These are phyloP conservation scores for Pseudocercospora fuligena DNA, from an alignment of 2,329 filamentous ascomycete genomes.

Conservation along the genomic window DNA sequence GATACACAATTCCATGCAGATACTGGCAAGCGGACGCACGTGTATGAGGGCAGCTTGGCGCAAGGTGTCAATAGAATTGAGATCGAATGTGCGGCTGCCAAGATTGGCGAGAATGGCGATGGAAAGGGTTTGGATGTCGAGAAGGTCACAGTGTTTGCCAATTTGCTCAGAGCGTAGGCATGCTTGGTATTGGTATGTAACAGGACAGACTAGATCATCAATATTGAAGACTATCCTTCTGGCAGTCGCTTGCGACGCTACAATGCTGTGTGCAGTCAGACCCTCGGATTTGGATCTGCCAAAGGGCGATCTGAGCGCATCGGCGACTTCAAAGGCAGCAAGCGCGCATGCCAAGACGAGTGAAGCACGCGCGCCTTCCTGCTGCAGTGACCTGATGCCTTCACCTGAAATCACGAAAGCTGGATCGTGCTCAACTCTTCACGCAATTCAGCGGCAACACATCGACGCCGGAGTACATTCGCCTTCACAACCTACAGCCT, in stretches of 20 bases:
- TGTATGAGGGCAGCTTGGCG: conserved; percentile 75
- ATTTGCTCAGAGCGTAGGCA: conserved; percentile 59
- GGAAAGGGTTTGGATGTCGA: conserved; percentile 67
- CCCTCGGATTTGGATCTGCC: too few species aligned
- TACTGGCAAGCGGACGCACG: conserved; percentile 57
- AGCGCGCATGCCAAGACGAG: neutral
- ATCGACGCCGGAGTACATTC: neutral
- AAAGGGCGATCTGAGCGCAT: neutral
- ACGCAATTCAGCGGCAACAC: neutral
- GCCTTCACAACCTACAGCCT: neutral
- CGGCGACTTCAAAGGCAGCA: neutral
- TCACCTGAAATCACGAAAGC: too few species aligned
- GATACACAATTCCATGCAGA: conserved; percentile 51
- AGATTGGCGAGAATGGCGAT: conserved; percentile 47
- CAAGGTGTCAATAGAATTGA: conserved; percentile 78
- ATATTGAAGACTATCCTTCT: neutral
- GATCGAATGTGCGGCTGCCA: conserved; percentile 71
- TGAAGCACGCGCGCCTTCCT: neutral
- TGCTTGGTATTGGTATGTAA: neutral
- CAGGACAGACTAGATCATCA: neutral
- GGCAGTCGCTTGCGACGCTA: neutral
- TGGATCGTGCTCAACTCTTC: too few species aligned
- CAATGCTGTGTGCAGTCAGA: neutral
- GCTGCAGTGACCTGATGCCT: too few species aligned
- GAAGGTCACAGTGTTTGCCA: conserved; percentile 75